These are phyloP conservation scores for Colletotrichum agaves DNA, from an alignment of 2,329 filamentous ascomycete species.

Conservation along the genomic window DNA sequence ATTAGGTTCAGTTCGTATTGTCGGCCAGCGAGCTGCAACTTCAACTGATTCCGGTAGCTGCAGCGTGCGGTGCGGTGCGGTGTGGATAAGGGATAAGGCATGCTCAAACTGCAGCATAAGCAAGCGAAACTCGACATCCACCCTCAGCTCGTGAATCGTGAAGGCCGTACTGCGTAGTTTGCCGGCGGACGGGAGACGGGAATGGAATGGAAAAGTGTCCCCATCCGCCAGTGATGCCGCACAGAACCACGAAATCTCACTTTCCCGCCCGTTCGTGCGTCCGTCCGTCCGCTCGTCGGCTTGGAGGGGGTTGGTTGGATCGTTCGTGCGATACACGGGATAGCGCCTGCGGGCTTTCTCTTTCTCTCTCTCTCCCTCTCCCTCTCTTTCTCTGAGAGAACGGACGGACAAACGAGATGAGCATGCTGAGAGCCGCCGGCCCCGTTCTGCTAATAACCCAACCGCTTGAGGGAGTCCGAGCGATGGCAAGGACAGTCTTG, in stretches of 20 bases:
- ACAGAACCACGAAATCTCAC: conserved; percentile 1
- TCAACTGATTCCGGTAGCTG: conserved; percentile 23
- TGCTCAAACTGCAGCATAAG: conserved; percentile 20
- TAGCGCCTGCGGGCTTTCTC: too few relatives aligned
- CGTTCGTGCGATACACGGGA: too few relatives aligned
- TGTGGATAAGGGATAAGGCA: background rate
- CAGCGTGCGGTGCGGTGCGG: conserved; percentile 8
- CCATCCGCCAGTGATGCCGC: conserved; percentile 1
- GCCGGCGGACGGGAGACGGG: background rate
- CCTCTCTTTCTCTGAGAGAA: background rate
- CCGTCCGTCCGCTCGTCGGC: conserved; percentile 13
- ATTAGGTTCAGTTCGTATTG: conserved; percentile 6
- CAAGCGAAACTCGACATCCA: conserved; percentile 13
- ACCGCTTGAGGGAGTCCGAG: conserved; percentile 25
- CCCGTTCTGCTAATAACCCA: conserved; percentile 15
- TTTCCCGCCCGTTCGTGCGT: background rate
- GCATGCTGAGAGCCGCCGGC: background rate
- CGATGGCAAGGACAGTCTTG: conserved; percentile 22
- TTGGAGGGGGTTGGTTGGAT: background rate
- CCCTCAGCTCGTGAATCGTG: conserved; percentile 5
- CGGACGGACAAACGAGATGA: conserved; percentile 26
- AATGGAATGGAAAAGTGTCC: conserved; percentile 2
- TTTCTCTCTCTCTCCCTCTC: background rate
- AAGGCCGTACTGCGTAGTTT: conserved; percentile 20
- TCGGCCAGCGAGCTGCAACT: conserved; percentile 16